phyloP scores from a whole-genome alignment of 2,329 filamentous ascomycete genomes.

The Stagonosporopsis cucurbitacearum region DNA sequence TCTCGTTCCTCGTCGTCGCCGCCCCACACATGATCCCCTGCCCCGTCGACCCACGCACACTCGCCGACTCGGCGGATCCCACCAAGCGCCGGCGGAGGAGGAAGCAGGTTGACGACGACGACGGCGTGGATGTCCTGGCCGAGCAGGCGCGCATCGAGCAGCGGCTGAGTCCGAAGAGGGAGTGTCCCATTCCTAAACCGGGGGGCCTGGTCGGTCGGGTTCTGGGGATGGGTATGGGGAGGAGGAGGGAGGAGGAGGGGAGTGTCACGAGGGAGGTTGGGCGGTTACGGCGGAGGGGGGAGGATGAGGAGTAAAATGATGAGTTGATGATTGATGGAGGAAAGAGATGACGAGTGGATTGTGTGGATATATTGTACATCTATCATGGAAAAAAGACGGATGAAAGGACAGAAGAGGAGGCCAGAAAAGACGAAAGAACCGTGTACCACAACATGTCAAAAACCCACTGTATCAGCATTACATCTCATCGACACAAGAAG shows the following conservation, averaged over 20 bases:
- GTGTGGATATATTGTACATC: neutral
- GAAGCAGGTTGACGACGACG: conserved; percentile 42
- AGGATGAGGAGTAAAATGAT: neutral
- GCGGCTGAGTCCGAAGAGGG: conserved; percentile 58
- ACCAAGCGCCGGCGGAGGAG: conserved; percentile 49
- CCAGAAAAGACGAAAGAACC: too few species aligned
- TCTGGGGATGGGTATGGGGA: conserved; percentile 72
- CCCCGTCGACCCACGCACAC: conserved; percentile 76
- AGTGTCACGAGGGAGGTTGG: neutral
- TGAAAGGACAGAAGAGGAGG: too few species aligned
- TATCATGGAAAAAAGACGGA: too few species aligned
- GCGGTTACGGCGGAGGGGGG: conserved; percentile 8
- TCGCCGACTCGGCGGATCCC: conserved; percentile 68
- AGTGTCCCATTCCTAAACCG: conserved; percentile 94
- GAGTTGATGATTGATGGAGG: neutral
- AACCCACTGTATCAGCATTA: too few species aligned
- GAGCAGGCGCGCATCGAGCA: conserved; percentile 33
- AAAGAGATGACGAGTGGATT: neutral
- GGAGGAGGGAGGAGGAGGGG: conserved; percentile 30
- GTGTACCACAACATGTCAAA: too few species aligned
- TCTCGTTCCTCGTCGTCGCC: conserved; percentile 90
- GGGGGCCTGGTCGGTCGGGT: conserved; percentile 77
- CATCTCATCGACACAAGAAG: too few species aligned
- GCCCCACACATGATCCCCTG: conserved; percentile 91
- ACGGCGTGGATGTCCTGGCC: conserved; percentile 28